phyloP scores from a whole-genome alignment of 768 basidiomycete species.

The Paxillus rubicundulus region DNA sequence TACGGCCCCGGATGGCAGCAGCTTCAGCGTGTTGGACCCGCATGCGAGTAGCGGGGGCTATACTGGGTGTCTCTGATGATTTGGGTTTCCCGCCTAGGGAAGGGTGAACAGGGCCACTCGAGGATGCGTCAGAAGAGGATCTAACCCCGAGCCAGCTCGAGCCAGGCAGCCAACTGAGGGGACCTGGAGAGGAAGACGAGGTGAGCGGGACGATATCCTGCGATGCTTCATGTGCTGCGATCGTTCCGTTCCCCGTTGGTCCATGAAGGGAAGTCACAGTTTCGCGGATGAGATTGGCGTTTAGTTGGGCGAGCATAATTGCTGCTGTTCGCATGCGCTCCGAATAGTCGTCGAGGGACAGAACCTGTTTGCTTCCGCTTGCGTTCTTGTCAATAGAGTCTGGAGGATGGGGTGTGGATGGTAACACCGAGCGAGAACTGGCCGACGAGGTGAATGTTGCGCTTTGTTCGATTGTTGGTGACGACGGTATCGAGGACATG shows the following conservation, averaged over 20 bases:
- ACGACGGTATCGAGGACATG: constrained; percentile 46
- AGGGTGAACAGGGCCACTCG: constrained; percentile 31
- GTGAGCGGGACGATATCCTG: constrained; percentile 16
- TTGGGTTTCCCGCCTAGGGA: constrained; percentile 26
- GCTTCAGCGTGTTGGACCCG: constrained; percentile 82
- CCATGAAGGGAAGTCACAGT: constrained; percentile 30
- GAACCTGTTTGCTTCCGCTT: constrained; percentile 17
- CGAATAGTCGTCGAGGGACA: constrained; percentile 96
- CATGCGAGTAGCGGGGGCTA: constrained; percentile 49
- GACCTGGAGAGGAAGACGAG: constrained; percentile 21
- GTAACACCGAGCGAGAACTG: constrained; percentile 5
- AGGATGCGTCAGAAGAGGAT: constrained; percentile 17
- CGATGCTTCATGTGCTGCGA: constrained; percentile 1
- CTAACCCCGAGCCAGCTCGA: constrained; percentile 47
- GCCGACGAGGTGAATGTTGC: constrained; percentile 16
- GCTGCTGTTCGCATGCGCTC: constrained; percentile 98
- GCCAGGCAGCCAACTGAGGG: constrained; percentile 53
- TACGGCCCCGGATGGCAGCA: constrained; percentile 85
- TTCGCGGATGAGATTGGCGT: constrained; percentile 71
- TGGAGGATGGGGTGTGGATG: not conserved
- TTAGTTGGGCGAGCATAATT: constrained; percentile 96
- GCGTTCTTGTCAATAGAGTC: constrained; percentile 5
- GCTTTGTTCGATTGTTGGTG: constrained; percentile 42
- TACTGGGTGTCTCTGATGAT: constrained; percentile 23
- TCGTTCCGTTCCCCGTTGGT: constrained; percentile 5